A percentile compares a stretch with the other conserved stretches of the same genome.
Conservation (phyloP, 2,329 filamentous ascomycete species). For the Dryadomyces quercus-mongolicae region DNA sequence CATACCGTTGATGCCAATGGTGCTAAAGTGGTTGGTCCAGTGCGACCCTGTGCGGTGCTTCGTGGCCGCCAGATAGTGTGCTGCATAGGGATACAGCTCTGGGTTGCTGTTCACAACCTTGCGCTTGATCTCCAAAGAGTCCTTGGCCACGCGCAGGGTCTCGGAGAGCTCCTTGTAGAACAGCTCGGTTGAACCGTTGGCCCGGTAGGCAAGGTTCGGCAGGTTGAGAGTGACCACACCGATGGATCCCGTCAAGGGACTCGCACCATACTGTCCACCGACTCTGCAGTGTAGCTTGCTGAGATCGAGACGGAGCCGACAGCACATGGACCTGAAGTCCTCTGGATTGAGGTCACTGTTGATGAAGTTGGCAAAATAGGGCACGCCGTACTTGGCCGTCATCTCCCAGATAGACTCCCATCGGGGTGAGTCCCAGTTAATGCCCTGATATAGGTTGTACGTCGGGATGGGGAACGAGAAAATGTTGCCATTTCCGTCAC, state of each 20-base stretch:
- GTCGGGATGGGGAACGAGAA: not conserved
- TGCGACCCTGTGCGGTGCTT: not conserved
- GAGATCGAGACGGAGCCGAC: not conserved
- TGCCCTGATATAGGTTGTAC: not conserved
- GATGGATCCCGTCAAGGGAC: not conserved
- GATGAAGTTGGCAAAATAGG: slow-evolving; percentile 2
- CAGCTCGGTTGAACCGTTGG: not conserved
- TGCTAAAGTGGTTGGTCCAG: slow-evolving; percentile 2
- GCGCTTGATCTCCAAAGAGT: not conserved
- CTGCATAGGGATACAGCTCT: not conserved
- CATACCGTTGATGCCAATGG: not conserved
- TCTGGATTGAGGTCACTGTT: slow-evolving; percentile 1
- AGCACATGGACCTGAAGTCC: slow-evolving; percentile 1
- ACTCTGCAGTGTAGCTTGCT: not conserved
- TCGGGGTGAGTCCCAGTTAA: not conserved
- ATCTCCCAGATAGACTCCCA: not conserved
- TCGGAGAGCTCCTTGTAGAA: not conserved
- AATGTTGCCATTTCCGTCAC: not conserved
- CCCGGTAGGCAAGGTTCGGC: not conserved
- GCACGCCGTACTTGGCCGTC: slow-evolving; percentile 2
- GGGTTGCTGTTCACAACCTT: not conserved
- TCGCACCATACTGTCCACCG: not conserved
- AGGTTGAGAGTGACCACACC: not conserved
- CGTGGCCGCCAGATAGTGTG: not conserved
- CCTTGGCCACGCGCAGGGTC: slow-evolving; percentile 1